Conservation (phyloP, 345 rosid species). For the Erysimum cheiranthoides region DNA sequence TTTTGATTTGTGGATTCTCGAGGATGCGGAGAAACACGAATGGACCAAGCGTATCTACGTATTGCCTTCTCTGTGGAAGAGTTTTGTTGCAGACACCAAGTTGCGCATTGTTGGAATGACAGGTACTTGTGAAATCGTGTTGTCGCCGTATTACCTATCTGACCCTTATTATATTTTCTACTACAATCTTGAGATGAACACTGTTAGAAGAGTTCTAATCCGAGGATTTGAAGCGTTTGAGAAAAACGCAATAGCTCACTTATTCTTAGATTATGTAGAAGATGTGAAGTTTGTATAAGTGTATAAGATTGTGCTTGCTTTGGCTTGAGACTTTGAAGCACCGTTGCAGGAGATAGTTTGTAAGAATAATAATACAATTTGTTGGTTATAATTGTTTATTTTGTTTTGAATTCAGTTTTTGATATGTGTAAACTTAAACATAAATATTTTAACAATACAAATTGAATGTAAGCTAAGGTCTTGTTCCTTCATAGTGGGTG, state of each 20-base stretch:
- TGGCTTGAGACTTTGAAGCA: too few relatives aligned
- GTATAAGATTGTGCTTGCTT: not conserved
- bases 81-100: not conserved
- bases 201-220: not conserved
- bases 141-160: not conserved
- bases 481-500: too few relatives aligned
- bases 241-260: too few relatives aligned
- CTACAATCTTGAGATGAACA: not conserved
- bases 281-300: not conserved
- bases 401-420: not conserved
- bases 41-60: not conserved
- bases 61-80: not conserved
- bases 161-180: not conserved
- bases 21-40: not conserved
- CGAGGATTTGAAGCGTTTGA: not conserved
- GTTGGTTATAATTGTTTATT: not conserved
- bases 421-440: too few relatives aligned
- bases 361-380: not conserved
- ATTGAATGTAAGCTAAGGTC: too few relatives aligned
- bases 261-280: not conserved
- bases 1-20: not conserved
- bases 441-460: too few relatives aligned
- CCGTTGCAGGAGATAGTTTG: too few relatives aligned
- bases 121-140: not conserved
- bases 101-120: slow-evolving; percentile 11